A percentile compares a stretch with the other conserved stretches of the same genome.
phyloP scores from a whole-genome alignment of 257 asterid species.

The Gynochthodes officinalis region DNA sequence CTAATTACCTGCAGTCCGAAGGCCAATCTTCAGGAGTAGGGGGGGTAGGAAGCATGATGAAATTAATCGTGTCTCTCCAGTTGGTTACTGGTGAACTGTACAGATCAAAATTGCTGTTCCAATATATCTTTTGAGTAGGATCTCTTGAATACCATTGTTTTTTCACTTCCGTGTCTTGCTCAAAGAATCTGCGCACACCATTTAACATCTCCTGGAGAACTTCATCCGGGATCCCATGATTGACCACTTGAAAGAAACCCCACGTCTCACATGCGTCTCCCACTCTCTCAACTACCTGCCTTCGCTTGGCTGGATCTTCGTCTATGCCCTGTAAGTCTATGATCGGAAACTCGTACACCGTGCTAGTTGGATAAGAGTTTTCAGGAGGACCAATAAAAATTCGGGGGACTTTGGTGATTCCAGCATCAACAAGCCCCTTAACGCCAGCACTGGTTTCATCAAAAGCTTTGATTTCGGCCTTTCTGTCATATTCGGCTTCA shows the following conservation, averaged over 20 bases:
- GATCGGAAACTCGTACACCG: background rate
- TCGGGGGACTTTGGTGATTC: slow-evolving; percentile 11
- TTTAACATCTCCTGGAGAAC: slow-evolving; percentile 13
- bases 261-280: background rate
- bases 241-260: slow-evolving; percentile 23
- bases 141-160: slow-evolving; percentile 15
- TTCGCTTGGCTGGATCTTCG: slow-evolving; percentile 5
- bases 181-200: slow-evolving; percentile 12
- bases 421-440: slow-evolving; percentile 15
- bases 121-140: background rate
- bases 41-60: slow-evolving; percentile 5
- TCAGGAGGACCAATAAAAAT: slow-evolving; percentile 8
- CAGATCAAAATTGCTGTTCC: background rate
- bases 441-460: slow-evolving; percentile 17
- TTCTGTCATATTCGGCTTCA: slow-evolving; percentile 12
- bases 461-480: slow-evolving; percentile 14
- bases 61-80: slow-evolving; percentile 11
- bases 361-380: background rate
- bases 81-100: slow-evolving; percentile 12
- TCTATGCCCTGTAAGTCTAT: background rate
- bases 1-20: slow-evolving; percentile 7
- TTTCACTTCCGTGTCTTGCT: slow-evolving; percentile 15
- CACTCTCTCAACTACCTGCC: slow-evolving; percentile 7
- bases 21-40: slow-evolving; percentile 10
- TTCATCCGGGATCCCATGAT: slow-evolving; percentile 15